Conservation (phyloP, 2,329 filamentous ascomycete genomes). For the Plectosphaerella plurivora region DNA sequence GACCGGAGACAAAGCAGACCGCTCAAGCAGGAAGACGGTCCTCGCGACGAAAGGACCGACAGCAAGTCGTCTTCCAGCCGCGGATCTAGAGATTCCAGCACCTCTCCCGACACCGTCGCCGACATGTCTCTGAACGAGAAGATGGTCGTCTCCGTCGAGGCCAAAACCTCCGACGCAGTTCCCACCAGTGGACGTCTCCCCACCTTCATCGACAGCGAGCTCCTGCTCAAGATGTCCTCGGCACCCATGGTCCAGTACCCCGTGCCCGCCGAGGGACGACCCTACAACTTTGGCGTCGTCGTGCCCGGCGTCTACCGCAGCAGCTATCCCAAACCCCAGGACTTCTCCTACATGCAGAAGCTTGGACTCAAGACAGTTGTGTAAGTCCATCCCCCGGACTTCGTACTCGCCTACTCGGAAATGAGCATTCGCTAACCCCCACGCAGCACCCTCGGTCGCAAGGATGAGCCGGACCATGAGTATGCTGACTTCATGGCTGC, state of each 20-base stretch:
- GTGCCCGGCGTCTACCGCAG: constrained; percentile 74
- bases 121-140: constrained; percentile 7
- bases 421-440: constrained; percentile 8
- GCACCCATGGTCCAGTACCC: neutral
- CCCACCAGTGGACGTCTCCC: neutral
- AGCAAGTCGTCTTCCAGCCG: constrained; percentile 2
- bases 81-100: constrained; percentile 7
- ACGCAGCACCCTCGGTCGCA: constrained; percentile 57
- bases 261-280: constrained; percentile 26
- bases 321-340: constrained; percentile 68
- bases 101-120: constrained; percentile 2
- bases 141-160: neutral
- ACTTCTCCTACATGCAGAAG: constrained; percentile 64
- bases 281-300: constrained; percentile 74
- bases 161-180: neutral
- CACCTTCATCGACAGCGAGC: neutral
- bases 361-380: constrained; percentile 76
- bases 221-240: neutral
- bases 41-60: constrained; percentile 3
- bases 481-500: constrained; percentile 58
- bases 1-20: constrained; percentile 3
- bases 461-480: constrained; percentile 48
- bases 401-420: neutral
- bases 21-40: constrained; percentile 8
- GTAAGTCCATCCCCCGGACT: constrained; percentile 37